phyloP scores from a whole-genome alignment of 2,329 filamentous ascomycete genomes.

The Aspergillus japonicus region DNA sequence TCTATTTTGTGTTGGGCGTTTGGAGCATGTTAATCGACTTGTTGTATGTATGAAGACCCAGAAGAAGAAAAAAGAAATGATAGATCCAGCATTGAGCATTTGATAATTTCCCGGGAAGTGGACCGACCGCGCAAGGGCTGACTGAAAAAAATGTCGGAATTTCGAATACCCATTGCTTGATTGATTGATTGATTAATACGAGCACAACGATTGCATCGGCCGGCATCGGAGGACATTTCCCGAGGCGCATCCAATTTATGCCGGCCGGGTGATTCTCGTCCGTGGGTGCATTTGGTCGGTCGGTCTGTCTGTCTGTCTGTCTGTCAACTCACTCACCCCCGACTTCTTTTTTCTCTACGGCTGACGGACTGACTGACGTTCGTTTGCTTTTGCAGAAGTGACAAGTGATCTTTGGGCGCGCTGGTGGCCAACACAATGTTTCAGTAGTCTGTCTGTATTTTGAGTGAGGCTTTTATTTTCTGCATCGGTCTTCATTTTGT shows the following conservation, averaged over 20 bases:
- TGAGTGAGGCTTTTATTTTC: neutral
- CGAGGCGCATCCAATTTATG: neutral
- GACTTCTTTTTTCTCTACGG: no score
- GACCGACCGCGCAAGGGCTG: no score
- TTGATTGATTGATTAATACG: neutral
- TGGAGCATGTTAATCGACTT: neutral
- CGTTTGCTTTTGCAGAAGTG: neutral
- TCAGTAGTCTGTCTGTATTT: neutral
- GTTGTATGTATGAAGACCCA: neutral
- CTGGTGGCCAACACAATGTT: neutral
- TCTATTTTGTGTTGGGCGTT: slow-evolving; percentile 2
- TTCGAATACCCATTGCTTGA: neutral
- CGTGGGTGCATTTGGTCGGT: no score
- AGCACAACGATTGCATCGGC: slow-evolving; percentile 11
- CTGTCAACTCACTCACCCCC: neutral
- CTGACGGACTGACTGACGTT: neutral
- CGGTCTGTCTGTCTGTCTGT: no score
- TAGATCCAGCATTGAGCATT: neutral
- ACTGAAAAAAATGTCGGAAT: neutral
- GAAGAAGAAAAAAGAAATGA: neutral
- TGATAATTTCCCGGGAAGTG: no score
- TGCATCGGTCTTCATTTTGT: neutral
- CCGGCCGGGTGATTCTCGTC: slow-evolving; percentile 24
- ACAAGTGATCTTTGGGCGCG: neutral
- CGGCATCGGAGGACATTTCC: slow-evolving; percentile 29